Evolutionary conservation across 768 basidiomycete species (phyloP).

Genomic region (Phlegmacium glaucopus): DNA sequence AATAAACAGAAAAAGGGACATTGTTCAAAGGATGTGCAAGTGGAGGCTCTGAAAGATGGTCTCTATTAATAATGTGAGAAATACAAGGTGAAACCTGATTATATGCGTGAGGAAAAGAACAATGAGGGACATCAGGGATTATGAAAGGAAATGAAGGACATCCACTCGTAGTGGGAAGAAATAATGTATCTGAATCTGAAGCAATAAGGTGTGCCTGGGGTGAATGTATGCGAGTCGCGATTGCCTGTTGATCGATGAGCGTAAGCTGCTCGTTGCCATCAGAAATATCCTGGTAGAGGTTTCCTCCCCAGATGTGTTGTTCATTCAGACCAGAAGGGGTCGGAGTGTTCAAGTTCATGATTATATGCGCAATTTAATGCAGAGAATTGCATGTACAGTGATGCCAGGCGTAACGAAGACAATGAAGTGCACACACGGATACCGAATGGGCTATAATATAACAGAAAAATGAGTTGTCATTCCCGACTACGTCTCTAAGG

Average conservation of each 20-base stretch:
- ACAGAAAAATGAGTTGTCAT: neutral
- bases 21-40: neutral
- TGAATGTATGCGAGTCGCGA: neutral
- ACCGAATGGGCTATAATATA: too few species aligned
- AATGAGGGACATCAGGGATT: too few species aligned
- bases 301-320: conserved; percentile 1
- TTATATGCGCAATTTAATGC: neutral
- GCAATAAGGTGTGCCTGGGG: too few species aligned
- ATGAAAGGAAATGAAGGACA: too few species aligned
- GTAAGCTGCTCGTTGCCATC: neutral
- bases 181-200: too few species aligned
- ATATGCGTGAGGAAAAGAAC: too few species aligned
- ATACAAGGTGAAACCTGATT: too few species aligned
- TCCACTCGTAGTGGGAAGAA: too few species aligned
- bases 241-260: neutral
- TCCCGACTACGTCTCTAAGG: neutral
- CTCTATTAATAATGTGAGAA: too few species aligned
- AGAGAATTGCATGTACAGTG: neutral
- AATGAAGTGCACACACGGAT: neutral
- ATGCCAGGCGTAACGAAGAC: neutral
- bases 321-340: too few species aligned
- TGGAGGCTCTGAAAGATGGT: neutral
- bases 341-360: neutral
- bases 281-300: neutral
- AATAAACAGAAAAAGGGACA: neutral